phyloP scores from a whole-genome alignment of 345 rosid species.

The Eucalyptus sp. region DNA sequence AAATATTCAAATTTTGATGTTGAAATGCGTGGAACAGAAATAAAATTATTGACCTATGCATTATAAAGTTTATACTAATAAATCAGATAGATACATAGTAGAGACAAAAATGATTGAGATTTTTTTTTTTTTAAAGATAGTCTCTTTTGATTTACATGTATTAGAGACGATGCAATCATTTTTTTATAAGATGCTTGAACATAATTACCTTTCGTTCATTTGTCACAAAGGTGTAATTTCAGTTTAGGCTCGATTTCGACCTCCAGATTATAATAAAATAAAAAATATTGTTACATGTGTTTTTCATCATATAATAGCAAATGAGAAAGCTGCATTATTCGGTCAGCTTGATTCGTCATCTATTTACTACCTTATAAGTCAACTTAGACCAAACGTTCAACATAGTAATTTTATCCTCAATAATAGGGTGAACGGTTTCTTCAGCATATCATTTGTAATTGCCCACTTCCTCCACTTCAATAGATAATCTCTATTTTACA shows the following conservation, averaged over 20 bases:
- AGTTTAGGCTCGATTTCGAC: neutral
- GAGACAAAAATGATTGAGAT: neutral
- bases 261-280: neutral
- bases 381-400: neutral
- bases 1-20: neutral
- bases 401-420: neutral
- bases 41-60: neutral
- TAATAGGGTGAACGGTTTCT: neutral
- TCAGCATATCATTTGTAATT: neutral
- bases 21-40: neutral
- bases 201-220: neutral
- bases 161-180: neutral
- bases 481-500: neutral
- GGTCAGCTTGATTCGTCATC: neutral
- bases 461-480: neutral
- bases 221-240: neutral
- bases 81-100: neutral
- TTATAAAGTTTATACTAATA: neutral
- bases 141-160: neutral
- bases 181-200: neutral
- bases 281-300: neutral
- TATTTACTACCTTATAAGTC: neutral
- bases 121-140: no score
- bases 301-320: neutral
- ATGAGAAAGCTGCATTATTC: neutral